Evolutionary conservation across 75 land plant genomes (phyloP).

Genomic region (Cunninghamia lanceolata): DNA sequence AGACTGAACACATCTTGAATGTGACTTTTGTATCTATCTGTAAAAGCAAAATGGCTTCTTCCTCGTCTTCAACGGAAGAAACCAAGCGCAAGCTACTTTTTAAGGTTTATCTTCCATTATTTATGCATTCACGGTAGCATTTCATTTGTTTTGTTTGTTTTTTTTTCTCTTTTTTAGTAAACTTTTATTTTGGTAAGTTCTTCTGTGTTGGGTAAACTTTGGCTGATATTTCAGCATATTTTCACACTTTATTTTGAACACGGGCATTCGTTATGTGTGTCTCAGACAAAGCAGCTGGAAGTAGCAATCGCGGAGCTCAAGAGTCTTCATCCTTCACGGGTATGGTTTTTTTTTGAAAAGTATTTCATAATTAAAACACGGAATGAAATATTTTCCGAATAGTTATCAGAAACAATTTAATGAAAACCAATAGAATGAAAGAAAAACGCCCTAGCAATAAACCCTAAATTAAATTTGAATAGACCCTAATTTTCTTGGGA

Average conservation of each 20-base stretch:
- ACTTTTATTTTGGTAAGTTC: neutral
- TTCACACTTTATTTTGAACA: neutral
- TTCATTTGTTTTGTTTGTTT: neutral
- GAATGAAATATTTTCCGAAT: neutral
- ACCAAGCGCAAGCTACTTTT: neutral
- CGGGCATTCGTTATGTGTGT: neutral
- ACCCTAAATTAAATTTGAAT: neutral
- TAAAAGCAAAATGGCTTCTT: neutral
- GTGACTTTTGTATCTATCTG: too few species aligned
- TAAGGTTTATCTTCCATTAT: neutral
- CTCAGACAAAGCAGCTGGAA: conserved; percentile 27
- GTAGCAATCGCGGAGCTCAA: conserved; percentile 32
- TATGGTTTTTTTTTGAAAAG: conserved; percentile 1
- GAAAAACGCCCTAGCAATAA: neutral
- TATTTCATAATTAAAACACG: neutral
- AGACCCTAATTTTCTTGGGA: neutral
- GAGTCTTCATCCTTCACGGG: conserved; percentile 22
- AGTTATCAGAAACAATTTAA: neutral
- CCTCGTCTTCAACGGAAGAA: neutral
- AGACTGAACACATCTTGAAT: too few species aligned
- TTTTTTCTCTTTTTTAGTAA: too few species aligned
- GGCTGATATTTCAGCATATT: neutral
- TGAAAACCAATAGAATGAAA: neutral
- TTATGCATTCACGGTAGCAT: neutral
- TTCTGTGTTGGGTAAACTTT: too few species aligned